Evolutionary conservation across 768 basidiomycete genomes (phyloP).

Genomic region (Podaxis carcinomalis): DNA sequence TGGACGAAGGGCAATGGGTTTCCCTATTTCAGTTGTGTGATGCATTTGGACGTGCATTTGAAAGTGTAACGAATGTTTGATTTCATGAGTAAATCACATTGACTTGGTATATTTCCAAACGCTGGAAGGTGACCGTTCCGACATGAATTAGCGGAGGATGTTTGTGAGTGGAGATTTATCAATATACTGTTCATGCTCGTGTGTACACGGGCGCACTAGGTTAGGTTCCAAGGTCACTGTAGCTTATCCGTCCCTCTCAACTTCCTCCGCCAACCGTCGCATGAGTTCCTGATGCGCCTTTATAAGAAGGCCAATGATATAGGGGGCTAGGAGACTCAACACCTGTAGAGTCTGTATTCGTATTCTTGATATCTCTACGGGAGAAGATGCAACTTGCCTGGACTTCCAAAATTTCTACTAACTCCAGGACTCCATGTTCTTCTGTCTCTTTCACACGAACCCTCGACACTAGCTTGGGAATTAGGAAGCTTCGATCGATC

Average conservation of each 20-base stretch:
- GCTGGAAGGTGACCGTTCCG: no score
- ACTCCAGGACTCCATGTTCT: constrained; percentile 16
- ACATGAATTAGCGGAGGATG: no score
- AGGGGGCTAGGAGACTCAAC: constrained; percentile 30
- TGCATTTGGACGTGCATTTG: neutral
- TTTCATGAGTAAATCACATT: no score
- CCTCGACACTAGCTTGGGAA: constrained; percentile 14
- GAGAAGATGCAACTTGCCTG: constrained; percentile 18
- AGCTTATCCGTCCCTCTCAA: constrained; percentile 14
- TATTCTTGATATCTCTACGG: neutral
- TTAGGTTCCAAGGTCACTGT: no score
- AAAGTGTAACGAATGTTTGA: no score
- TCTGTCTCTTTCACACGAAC: constrained; percentile 15
- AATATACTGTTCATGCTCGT: no score
- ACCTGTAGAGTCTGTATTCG: constrained; percentile 17
- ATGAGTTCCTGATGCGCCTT: constrained; percentile 23
- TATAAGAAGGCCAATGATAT: constrained; percentile 25
- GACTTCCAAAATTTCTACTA: constrained; percentile 23
- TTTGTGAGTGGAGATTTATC: no score
- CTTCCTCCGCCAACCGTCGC: constrained; percentile 20
- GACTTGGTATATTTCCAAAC: no score
- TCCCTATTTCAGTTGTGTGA: neutral
- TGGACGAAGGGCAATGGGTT: constrained; percentile 20
- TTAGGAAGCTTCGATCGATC: neutral
- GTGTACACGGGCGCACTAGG: no score